These are phyloP conservation scores for Lithospermum erythrorhizon DNA, from an alignment of 257 asterid genomes.

Conservation along the genomic window DNA sequence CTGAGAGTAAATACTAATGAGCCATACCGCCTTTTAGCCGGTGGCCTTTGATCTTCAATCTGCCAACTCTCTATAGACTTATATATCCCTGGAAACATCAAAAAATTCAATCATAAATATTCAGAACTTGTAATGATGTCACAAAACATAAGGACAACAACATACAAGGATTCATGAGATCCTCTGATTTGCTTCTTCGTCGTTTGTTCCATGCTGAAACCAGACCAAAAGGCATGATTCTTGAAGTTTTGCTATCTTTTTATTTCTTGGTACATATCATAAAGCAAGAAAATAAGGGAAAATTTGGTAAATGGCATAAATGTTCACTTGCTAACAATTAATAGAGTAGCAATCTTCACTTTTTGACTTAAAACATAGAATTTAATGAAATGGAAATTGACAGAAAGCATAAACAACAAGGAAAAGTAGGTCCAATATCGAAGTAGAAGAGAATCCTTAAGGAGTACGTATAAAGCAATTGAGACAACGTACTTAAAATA, in stretches of 20 bases:
- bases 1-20: constrained; percentile 70
- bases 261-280: constrained; percentile 8
- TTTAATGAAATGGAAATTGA: constrained; percentile 2
- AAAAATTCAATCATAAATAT: neutral
- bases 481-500: constrained; percentile 21
- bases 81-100: constrained; percentile 57
- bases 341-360: neutral
- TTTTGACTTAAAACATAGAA: neutral
- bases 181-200: constrained; percentile 88
- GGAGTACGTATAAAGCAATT: constrained; percentile 74
- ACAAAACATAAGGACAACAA: constrained; percentile 5
- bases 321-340: neutral
- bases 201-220: constrained; percentile 97
- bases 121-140: neutral
- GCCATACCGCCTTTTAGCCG: constrained; percentile 59
- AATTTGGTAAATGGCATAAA: neutral
- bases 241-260: constrained; percentile 11
- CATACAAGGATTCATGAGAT: constrained; percentile 63
- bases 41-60: constrained; percentile 51
- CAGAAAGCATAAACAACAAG: constrained; percentile 9
- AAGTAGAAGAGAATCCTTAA: constrained; percentile 34
- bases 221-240: constrained; percentile 72
- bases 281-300: neutral
- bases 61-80: constrained; percentile 79
- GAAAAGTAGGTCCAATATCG: constrained; percentile 9